These are phyloP conservation scores for Xerophyta viscosa DNA, from an alignment of 106 monocot genomes.

Conservation along the genomic window DNA sequence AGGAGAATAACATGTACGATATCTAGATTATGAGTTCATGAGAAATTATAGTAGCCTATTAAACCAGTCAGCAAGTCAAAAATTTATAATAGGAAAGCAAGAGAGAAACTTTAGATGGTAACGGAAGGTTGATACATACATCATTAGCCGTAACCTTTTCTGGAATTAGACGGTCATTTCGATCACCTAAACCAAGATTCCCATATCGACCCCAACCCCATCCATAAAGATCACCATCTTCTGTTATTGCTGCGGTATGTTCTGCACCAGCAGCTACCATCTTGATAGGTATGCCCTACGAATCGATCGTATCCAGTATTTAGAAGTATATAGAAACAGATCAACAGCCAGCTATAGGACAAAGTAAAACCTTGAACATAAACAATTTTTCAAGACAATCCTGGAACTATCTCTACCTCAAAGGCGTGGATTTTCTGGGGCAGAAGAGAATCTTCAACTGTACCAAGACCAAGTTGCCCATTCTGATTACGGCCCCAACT, in stretches of 20 bases:
- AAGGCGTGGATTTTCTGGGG: slow-evolving; percentile 93
- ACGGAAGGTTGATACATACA: no score
- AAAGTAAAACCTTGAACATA: no score
- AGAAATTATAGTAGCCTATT: no score
- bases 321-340: no score
- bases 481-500: slow-evolving; percentile 99
- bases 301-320: no score
- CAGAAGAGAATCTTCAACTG: slow-evolving; percentile 79
- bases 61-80: no score
- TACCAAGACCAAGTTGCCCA: slow-evolving; percentile 97
- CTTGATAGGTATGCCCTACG: slow-evolving; percentile 84
- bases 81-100: no score
- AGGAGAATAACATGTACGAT: no score
- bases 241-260: slow-evolving; percentile 90
- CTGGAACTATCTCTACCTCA: slow-evolving; percentile 28
- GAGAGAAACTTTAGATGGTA: no score
- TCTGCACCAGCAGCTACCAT: slow-evolving; percentile 99
- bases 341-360: no score
- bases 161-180: slow-evolving; percentile 77
- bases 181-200: slow-evolving; percentile 90
- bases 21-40: no score
- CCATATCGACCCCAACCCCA: slow-evolving; percentile 99
- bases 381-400: no score
- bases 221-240: slow-evolving; percentile 91
- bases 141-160: slow-evolving; percentile 58